Conservation (phyloP, 176 grass and related monocot species). For the Triticum urartu region DNA sequence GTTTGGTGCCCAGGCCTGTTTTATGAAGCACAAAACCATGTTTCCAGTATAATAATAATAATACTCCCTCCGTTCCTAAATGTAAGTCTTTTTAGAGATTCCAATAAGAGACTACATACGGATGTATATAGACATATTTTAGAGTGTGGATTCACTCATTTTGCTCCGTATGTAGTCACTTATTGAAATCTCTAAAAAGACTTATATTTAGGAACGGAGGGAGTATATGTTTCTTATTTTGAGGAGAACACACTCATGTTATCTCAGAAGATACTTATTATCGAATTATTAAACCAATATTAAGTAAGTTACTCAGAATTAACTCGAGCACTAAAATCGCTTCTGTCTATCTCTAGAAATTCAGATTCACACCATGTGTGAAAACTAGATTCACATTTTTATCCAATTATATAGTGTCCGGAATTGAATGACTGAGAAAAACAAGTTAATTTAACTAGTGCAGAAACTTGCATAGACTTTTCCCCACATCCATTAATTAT, state of each 20-base stretch:
- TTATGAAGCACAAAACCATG: conserved; percentile 9
- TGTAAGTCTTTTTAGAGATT: too few relatives aligned
- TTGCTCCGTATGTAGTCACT: too few relatives aligned
- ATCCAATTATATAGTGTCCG: neutral
- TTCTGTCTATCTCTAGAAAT: neutral
- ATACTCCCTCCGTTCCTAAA: too few relatives aligned
- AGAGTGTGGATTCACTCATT: too few relatives aligned
- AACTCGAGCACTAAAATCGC: neutral
- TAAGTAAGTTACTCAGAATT: neutral
- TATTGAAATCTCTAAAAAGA: too few relatives aligned
- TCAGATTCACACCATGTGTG: neutral
- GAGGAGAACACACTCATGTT: neutral
- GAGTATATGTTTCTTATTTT: neutral
- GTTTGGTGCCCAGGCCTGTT: neutral
- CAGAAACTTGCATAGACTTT: neutral
- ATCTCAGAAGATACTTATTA: neutral
- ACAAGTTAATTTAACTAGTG: neutral
- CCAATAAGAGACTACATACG: too few relatives aligned
- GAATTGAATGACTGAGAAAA: neutral
- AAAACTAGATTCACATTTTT: neutral
- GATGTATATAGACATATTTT: too few relatives aligned
- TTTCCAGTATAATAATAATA: neutral
- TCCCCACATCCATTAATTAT: neutral
- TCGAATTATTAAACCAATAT: neutral
- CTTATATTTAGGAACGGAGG: too few relatives aligned